A percentile compares a stretch with the other conserved stretches of the same genome.
Evolutionary conservation across 495 filamentous ascomycete genomes (phyloP).

Genomic region (Amniculicola lignicola): DNA sequence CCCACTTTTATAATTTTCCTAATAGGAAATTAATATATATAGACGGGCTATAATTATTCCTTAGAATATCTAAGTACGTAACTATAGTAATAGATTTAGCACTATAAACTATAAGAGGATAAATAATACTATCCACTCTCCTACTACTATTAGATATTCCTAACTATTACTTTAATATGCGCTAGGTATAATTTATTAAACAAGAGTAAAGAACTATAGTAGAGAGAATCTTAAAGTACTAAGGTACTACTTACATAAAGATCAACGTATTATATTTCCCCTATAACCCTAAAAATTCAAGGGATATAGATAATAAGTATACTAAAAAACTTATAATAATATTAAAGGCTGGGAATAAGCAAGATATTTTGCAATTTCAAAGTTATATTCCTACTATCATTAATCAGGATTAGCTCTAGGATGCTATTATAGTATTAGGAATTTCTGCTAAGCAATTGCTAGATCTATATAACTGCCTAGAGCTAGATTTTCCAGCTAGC

Average conservation of each 20-base stretch:
- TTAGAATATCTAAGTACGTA: background rate
- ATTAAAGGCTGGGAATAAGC: background rate
- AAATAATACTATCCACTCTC: too few species aligned
- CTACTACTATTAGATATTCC: conserved; percentile 11
- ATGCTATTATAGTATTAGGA: background rate
- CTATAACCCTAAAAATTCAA: background rate
- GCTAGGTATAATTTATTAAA: background rate
- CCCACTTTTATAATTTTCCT: background rate
- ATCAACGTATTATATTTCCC: background rate
- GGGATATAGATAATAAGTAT: background rate
- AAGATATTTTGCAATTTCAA: background rate
- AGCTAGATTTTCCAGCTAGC: background rate
- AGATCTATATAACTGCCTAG: background rate
- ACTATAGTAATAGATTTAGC: background rate
- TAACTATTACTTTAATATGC: background rate
- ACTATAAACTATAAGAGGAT: too few species aligned
- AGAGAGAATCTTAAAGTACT: background rate
- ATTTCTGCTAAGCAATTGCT: background rate
- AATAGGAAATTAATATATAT: background rate
- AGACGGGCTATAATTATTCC: background rate
- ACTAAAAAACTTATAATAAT: background rate
- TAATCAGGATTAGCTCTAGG: background rate
- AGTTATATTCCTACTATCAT: background rate
- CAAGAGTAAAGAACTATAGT: background rate
- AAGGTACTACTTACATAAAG: background rate